Base-by-base conservation (phyloP, 805 yeast genomes). In the Saccharomycopsis guyanensis region DNA sequence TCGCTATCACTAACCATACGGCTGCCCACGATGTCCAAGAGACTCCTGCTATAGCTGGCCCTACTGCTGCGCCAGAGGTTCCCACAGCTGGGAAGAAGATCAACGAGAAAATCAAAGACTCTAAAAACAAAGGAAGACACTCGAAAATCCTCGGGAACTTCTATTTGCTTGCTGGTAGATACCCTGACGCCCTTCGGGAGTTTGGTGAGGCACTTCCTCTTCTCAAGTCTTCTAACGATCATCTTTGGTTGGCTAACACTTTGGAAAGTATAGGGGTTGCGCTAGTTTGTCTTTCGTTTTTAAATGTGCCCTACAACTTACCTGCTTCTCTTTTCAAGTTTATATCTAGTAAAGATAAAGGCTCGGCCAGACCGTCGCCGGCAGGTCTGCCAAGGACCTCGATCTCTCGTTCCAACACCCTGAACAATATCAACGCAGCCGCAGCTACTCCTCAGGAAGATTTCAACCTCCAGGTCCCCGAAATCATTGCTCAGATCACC, bases 241-340 rank as follows among this genome's bases (percentile, higher is more conserved):
- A 75, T 56, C 65, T 93, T 6, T 93, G 97, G 97, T 69, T 86
- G 12, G 97, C 82, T 0, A 81, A 91, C 24, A 78, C 96, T 0
- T 59, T 91, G n/a, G 96, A 88, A 55, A 86, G 89, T 0, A 65
- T 88, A 8, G 83, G 82, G 0, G 77, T 86, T 1, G 75, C 85
- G 49, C 60, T 82, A 35, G 60, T 82, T 3, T 61, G 88, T 45
- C 66, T 86, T 41, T 70, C 81, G 10, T 78, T 69, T 55, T 60
- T 82, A 13, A 78, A 73, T 23, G 65, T 70, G 2, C 73, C 80
- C 0, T 73, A 71, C 48, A 77, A 70, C 43, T 56, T 75, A 34
- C 75, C 75, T 4, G 63, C 69, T 40, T 55, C 58, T 49, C 25
- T 50, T 16, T 15, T 45, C 16, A 49, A 51, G 40, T 51, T 49